Evolutionary conservation across 1,284 basidiomycete genomes (phyloP).

Genomic region (Leccinum holopus): DNA sequence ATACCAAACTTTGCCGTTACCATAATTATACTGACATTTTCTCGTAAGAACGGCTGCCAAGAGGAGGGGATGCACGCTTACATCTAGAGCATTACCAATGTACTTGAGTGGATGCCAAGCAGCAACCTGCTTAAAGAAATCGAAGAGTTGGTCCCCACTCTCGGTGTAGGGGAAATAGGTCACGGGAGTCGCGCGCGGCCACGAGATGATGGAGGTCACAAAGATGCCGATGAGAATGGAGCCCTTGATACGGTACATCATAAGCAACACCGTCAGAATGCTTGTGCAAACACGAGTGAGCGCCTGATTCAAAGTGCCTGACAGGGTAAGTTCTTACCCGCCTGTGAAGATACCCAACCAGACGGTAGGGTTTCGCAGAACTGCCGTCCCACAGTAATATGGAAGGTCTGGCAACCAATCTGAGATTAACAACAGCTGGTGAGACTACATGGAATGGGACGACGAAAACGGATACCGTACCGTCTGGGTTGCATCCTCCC

Average conservation of each 20-base stretch:
- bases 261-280: constrained; percentile 75
- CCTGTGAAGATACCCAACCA: constrained; percentile 91
- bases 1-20: constrained; percentile 81
- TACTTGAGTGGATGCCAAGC: constrained; percentile 67
- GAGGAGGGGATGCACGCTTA: constrained; percentile 37
- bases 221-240: constrained; percentile 84
- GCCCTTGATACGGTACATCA: constrained; percentile 86
- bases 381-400: constrained; percentile 64
- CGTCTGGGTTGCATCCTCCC: constrained; percentile 69
- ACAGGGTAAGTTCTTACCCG: constrained; percentile 48
- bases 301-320: constrained; percentile 1
- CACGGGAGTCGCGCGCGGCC: constrained; percentile 79
- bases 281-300: constrained; percentile 36
- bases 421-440: constrained; percentile 4
- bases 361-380: constrained; percentile 73
- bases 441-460: constrained; percentile 2
- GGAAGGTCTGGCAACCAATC: constrained; percentile 44
- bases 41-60: neutral
- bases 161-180: constrained; percentile 80
- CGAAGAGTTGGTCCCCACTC: constrained; percentile 70
- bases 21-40: constrained; percentile 48
- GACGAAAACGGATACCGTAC: constrained; percentile 32
- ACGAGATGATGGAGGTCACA: constrained; percentile 84
- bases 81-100: constrained; percentile 63
- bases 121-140: constrained; percentile 87